These are phyloP conservation scores for Rubus parviflorus DNA, from an alignment of 306 rosid species.

Conservation along the genomic window DNA sequence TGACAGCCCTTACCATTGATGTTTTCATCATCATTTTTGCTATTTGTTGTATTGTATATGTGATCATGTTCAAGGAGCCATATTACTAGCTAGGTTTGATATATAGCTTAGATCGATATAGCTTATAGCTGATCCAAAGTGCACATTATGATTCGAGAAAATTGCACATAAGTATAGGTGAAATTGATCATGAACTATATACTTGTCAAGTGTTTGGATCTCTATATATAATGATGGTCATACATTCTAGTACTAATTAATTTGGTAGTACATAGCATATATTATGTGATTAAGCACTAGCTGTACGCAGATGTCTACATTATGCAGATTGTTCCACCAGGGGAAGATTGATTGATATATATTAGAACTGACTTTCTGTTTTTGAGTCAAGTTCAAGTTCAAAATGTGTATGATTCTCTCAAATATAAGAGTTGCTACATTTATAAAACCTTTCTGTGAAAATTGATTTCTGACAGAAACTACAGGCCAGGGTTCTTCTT, in stretches of 20 bases:
- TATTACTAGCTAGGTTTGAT: constrained; percentile 33
- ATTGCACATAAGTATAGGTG: background rate
- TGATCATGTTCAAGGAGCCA: constrained; percentile 61
- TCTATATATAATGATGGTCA: background rate
- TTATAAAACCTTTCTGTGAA: background rate
- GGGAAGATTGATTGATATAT: background rate
- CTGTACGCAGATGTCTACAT: background rate
- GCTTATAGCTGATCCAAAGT: background rate
- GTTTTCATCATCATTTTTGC: constrained; percentile 61
- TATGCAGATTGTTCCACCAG: background rate
- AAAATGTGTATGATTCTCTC: too few relatives aligned
- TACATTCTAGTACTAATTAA: background rate
- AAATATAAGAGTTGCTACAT: background rate
- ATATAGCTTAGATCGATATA: background rate
- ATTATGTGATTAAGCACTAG: background rate
- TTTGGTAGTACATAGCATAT: background rate
- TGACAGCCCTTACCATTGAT: constrained; percentile 74
- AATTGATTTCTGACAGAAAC: background rate
- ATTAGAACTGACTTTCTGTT: background rate
- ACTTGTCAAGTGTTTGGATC: background rate
- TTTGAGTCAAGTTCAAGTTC: background rate
- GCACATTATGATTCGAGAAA: background rate
- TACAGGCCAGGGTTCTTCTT: background rate
- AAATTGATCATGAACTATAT: background rate
- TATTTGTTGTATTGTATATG: constrained; percentile 51